Percentiles rank a stretch among this genome's conserved stretches.
These are phyloP conservation scores for Suaeda aralocaspica DNA, from an alignment of 148 eudicot genomes.

Conservation along the genomic window DNA sequence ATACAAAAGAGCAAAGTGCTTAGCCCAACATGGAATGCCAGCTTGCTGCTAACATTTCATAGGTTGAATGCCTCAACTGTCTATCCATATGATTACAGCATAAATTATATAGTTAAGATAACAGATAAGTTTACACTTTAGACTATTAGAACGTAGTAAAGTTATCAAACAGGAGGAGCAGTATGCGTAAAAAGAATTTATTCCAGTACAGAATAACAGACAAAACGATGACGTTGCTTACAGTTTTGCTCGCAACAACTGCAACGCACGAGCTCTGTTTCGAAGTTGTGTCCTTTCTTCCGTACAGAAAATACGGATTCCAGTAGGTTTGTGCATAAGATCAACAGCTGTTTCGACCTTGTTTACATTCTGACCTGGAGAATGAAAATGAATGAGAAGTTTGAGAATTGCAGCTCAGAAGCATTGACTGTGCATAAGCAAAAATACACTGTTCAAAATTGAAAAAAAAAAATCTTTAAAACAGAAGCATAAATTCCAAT, in stretches of 20 bases:
- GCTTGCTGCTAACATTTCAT: not conserved
- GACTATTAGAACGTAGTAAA: not conserved
- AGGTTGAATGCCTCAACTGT: not conserved
- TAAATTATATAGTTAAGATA: not conserved
- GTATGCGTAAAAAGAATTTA: not conserved
- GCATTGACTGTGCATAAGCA: slow-evolving; percentile 1
- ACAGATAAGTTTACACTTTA: not conserved
- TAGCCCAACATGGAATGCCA: not conserved
- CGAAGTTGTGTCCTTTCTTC: slow-evolving; percentile 90
- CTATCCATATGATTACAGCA: not conserved
- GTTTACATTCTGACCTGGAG: slow-evolving; percentile 97
- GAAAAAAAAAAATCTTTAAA: not conserved
- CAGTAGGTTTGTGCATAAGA: slow-evolving; percentile 95
- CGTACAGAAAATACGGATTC: slow-evolving; percentile 96
- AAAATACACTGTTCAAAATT: not conserved
- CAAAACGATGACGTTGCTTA: slow-evolving; percentile 30
- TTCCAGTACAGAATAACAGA: not conserved
- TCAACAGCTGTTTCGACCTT: slow-evolving; percentile 98
- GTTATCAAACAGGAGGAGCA: not conserved
- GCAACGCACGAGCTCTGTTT: slow-evolving; percentile 87
- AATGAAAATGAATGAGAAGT: slow-evolving; percentile 28
- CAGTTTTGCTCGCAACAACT: slow-evolving; percentile 92
- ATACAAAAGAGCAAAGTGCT: not conserved
- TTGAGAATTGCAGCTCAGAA: slow-evolving; percentile 8
- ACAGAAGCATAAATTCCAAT: no score